Percentiles rank a stretch among this genome's conserved stretches.
Conservation (phyloP, 169 alveolate genomes). For the Plasmodium knowlesi region DNA sequence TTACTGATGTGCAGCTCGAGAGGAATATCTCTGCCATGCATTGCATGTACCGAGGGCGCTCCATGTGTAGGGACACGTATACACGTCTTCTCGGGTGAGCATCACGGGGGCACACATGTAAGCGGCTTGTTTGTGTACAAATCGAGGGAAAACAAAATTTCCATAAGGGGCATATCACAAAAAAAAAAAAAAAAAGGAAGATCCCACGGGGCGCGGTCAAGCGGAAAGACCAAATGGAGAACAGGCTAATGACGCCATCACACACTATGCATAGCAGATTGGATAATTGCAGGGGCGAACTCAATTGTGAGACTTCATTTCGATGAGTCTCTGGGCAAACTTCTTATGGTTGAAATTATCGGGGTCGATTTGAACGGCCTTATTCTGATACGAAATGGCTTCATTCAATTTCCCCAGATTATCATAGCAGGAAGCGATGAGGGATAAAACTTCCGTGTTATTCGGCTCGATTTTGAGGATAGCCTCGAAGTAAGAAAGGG, state of each 20-base stretch:
- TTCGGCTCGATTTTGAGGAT: constrained; percentile 71
- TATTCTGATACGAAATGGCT: constrained; percentile 70
- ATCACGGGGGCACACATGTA: neutral
- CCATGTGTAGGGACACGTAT: neutral
- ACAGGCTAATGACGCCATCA: neutral
- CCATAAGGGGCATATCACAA: neutral
- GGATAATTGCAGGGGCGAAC: neutral
- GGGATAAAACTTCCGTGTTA: constrained; percentile 63
- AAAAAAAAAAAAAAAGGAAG: neutral
- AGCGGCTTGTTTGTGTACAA: neutral
- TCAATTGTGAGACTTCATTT: constrained; percentile 45
- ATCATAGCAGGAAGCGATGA: constrained; percentile 67
- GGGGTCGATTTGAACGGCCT: constrained; percentile 71
- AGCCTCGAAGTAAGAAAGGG: constrained; percentile 67
- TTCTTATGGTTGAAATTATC: constrained; percentile 72
- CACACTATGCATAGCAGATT: neutral
- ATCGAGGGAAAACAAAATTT: neutral
- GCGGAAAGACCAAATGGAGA: neutral
- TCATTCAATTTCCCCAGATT: constrained; percentile 59
- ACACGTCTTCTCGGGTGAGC: neutral
- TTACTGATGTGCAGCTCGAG: neutral
- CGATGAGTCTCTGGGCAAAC: constrained; percentile 73
- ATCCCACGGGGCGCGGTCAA: neutral
- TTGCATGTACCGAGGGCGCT: neutral
- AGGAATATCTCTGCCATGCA: neutral